These are phyloP conservation scores for Dactylellina haptotyla DNA, from an alignment of 2,329 filamentous ascomycete genomes.

Conservation along the genomic window DNA sequence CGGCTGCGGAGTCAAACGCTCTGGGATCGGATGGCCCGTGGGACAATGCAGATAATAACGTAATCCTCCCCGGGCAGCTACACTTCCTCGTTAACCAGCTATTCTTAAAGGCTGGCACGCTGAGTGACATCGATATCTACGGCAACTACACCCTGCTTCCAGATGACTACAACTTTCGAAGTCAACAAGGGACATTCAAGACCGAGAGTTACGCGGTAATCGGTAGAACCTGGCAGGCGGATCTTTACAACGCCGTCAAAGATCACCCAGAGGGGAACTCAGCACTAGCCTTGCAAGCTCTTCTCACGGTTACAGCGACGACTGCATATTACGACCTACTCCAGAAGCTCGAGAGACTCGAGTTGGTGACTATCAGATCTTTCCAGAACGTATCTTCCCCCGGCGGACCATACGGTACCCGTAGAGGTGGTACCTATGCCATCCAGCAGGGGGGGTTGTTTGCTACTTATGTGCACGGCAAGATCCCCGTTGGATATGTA, in stretches of 20 bases:
- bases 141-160: conserved; percentile 2
- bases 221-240: conserved; percentile 8
- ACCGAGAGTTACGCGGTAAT: neutral
- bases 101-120: neutral
- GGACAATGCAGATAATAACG: neutral
- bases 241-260: conserved; percentile 16
- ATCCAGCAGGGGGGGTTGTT: conserved; percentile 2
- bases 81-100: neutral
- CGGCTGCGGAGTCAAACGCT: neutral
- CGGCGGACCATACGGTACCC: conserved; percentile 34
- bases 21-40: neutral
- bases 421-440: neutral
- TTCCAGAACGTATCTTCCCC: conserved; percentile 28
- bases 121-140: neutral
- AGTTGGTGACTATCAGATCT: neutral
- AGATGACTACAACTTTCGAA: neutral
- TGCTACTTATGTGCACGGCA: conserved; percentile 1
- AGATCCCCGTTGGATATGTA: conserved; percentile 14
- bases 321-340: conserved; percentile 11
- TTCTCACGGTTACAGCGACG: conserved; percentile 19
- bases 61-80: neutral
- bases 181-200: too few relatives aligned
- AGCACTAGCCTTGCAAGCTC: conserved; percentile 14
- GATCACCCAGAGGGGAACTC: conserved; percentile 10
- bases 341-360: neutral